Evolutionary conservation across 2,329 filamentous ascomycete species (phyloP).

Genomic region (Pezicula radicicola): DNA sequence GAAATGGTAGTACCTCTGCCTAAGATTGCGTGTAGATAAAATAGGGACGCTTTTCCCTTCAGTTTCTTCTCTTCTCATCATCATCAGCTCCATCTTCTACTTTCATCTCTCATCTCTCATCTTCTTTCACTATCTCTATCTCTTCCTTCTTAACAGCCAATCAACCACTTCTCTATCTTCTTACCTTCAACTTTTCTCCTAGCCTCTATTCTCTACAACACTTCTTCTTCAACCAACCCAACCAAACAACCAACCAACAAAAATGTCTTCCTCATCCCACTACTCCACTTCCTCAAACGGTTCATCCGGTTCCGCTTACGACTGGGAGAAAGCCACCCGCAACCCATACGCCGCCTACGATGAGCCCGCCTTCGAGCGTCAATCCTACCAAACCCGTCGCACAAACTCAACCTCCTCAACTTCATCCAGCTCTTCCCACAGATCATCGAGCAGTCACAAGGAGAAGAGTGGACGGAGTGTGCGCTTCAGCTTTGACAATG

Average conservation of each 20-base stretch:
- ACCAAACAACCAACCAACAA: background rate
- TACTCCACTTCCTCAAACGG: background rate
- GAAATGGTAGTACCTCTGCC: too few species aligned
- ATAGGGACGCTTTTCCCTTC: too few species aligned
- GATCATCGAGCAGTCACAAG: background rate
- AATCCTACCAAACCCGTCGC: background rate
- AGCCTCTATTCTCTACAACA: background rate
- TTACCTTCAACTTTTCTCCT: background rate
- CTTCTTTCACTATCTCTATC: too few species aligned
- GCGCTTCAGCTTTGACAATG: background rate
- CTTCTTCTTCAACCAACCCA: background rate
- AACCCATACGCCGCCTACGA: slow-evolving; percentile 2
- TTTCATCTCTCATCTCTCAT: too few species aligned
- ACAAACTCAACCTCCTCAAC: background rate
- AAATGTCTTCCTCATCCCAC: background rate
- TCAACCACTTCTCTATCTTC: too few species aligned
- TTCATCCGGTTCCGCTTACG: background rate
- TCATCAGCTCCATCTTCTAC: too few species aligned
- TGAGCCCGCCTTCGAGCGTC: background rate
- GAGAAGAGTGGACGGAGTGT: background rate
- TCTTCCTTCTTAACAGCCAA: too few species aligned
- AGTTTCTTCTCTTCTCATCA: too few species aligned
- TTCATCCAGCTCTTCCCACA: background rate
- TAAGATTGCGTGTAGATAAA: too few species aligned
- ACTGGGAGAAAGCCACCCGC: background rate